phyloP scores from a whole-genome alignment of 495 filamentous ascomycete genomes.

The Penicillium atrosanguineum region DNA sequence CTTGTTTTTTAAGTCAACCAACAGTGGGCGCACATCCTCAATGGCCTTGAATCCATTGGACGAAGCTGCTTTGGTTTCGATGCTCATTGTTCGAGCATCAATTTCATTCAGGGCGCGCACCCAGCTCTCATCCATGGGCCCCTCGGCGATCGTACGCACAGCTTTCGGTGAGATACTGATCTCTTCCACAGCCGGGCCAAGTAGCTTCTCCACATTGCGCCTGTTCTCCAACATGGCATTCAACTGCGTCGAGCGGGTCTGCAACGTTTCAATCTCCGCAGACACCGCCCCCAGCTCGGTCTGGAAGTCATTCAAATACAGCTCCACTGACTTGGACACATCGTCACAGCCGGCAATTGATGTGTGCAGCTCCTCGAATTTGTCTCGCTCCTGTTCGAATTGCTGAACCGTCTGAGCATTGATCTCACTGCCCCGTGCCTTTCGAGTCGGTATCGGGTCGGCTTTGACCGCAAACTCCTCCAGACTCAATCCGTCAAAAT shows the following conservation, averaged over 20 bases:
- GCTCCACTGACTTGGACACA: conserved; percentile 88
- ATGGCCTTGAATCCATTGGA: conserved; percentile 66
- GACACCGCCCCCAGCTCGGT: conserved; percentile 88
- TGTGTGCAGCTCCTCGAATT: conserved; percentile 86
- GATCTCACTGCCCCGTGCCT: conserved; percentile 46
- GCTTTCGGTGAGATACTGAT: conserved; percentile 80
- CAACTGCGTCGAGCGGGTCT: conserved; percentile 77
- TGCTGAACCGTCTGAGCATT: conserved; percentile 71
- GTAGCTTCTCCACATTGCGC: conserved; percentile 79
- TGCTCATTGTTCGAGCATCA: conserved; percentile 69
- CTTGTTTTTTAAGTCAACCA: conserved; percentile 80
- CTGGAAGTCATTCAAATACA: conserved; percentile 87
- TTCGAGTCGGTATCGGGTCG: conserved; percentile 27
- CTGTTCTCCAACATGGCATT: conserved; percentile 89
- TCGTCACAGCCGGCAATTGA: conserved; percentile 90
- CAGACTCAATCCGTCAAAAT: conserved; percentile 74
- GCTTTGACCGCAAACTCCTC: conserved; percentile 61
- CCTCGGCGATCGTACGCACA: conserved; percentile 80
- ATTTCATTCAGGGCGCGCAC: conserved; percentile 80
- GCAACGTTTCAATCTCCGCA: conserved; percentile 89
- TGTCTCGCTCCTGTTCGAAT: conserved; percentile 82
- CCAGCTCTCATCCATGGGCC: conserved; percentile 88
- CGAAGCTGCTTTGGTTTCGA: conserved; percentile 63
- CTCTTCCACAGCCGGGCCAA: conserved; percentile 90
- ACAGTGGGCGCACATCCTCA: conserved; percentile 78